Evolutionary conservation across 345 rosid species (phyloP), one percentile per base, ranked within the genome.

Genomic region (Melastoma malabathricum): DNA sequence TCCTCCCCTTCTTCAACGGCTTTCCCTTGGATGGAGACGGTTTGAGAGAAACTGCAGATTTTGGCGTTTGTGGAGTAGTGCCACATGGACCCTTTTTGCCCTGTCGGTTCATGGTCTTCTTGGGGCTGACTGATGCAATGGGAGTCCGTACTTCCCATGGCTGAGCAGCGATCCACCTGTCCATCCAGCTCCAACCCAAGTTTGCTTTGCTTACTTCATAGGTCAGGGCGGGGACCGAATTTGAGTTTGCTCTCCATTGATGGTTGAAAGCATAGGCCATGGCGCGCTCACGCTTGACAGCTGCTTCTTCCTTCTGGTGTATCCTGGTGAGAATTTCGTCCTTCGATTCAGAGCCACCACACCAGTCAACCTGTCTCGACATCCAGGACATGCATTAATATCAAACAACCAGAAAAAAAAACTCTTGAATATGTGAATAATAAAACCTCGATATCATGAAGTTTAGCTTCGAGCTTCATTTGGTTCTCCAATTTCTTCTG

Each of bases 161-260:
- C 13, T 93, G 74, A 67, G 72, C 88, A 63, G 95, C 75, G 44
- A 92, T 73, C 98, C 98, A 92, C 23, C 88, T 81, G 46, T 92
- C 96, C 75, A 61, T 82, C 95, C 98, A 92, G 70, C 98, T 87
- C 98, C 98, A 92, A 51, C 89, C 93, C 95, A 96, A 92, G 39
- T 79, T 82, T 0, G 79, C 76, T 72, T 82, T 92, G 15, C 89
- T 77, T 8, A 84, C 63, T 51, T 75, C 95, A 58, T 72, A 74
- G 20, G 73, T 67, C 14, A 67, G 57, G 52, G 83, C 79, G 18
- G 59, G 75, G 56, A 66, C 53, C 52, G 52, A 68, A 51, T 68
- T 71, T 1, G 82, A 78, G 72, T 74, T 76, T 5, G 89, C 93
- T 64, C 84, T 82, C 96, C 96, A 87, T 96, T 87, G 98, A 69